These are phyloP conservation scores for Suillus paluster DNA, from an alignment of 768 basidiomycete species.

Conservation along the genomic window DNA sequence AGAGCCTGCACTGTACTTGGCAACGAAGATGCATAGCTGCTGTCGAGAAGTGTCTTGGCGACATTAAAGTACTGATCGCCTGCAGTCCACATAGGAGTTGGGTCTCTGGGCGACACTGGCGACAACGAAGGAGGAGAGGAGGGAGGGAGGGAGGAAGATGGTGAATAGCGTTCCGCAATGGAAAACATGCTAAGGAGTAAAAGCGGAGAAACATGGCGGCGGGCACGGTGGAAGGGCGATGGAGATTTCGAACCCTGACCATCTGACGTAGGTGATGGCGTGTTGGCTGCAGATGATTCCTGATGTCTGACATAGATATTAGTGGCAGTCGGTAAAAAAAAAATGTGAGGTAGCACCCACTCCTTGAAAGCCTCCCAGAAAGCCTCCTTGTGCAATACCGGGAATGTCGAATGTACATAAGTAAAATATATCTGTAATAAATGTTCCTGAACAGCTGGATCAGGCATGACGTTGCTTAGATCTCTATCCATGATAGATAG, in stretches of 20 bases:
- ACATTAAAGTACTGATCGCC: constrained; percentile 73
- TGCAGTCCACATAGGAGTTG: constrained; percentile 76
- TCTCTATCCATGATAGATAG: constrained; percentile 39
- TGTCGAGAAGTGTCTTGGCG: constrained; percentile 70
- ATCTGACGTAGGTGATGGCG: constrained; percentile 36
- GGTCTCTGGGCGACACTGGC: constrained; percentile 44
- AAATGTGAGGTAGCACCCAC: constrained; percentile 28
- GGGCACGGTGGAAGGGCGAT: constrained; percentile 45
- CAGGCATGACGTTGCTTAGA: constrained; percentile 55
- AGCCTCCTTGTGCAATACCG: constrained; percentile 71
- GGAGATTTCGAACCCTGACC: constrained; percentile 22
- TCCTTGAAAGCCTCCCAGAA: constrained; percentile 64
- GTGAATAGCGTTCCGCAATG: constrained; percentile 74
- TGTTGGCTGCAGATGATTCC: constrained; percentile 29
- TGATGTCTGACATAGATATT: constrained; percentile 24
- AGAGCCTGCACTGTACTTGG: constrained; percentile 80
- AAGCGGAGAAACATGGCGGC: constrained; percentile 59
- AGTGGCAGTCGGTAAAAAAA: not conserved
- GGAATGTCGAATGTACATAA: constrained; percentile 80
- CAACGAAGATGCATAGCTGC: constrained; percentile 70
- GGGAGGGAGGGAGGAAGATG: constrained; percentile 28
- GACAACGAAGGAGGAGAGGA: constrained; percentile 34
- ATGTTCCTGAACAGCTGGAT: constrained; percentile 61
- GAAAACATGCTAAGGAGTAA: constrained; percentile 86
- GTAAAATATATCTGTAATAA: constrained; percentile 80